A percentile compares a stretch with the other conserved stretches of the same genome.
phyloP scores from a whole-genome alignment of 2,329 filamentous ascomycete genomes.

The Fusarium avenaceum region DNA sequence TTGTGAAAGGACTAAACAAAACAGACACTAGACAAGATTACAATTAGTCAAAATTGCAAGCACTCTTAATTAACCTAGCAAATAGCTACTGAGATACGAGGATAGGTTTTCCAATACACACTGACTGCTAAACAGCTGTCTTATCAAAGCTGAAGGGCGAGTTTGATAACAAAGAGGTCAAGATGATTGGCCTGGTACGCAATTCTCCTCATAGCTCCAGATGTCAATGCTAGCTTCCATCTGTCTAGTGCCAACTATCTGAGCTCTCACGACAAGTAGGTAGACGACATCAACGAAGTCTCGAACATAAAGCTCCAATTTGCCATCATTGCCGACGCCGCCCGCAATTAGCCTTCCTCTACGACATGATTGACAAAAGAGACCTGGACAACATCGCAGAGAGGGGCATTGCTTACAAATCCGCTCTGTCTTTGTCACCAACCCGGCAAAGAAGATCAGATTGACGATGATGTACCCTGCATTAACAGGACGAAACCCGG shows the following conservation, averaged over 20 bases:
- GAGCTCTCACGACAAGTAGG: conserved; percentile 21
- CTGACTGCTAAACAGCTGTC: no score
- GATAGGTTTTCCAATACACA: no score
- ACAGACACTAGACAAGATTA: no score
- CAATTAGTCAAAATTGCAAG: no score
- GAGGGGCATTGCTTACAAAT: conserved; percentile 90
- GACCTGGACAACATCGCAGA: conserved; percentile 83
- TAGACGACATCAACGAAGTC: conserved; percentile 22
- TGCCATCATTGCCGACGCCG: conserved; percentile 27
- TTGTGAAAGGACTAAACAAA: no score
- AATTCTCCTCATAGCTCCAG: no score
- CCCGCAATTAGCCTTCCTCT: conserved; percentile 18
- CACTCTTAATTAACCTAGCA: no score
- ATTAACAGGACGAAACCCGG: conserved; percentile 84
- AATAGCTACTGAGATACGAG: no score
- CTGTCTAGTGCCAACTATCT: conserved; percentile 5
- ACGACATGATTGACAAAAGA: conserved; percentile 74
- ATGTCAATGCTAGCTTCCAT: neutral
- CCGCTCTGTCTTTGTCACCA: conserved; percentile 92
- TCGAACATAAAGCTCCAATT: conserved; percentile 24
- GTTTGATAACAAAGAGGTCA: neutral
- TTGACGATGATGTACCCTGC: conserved; percentile 93
- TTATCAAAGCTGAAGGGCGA: neutral
- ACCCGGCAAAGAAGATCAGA: conserved; percentile 91
- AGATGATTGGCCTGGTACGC: conserved; percentile 10